Evolutionary conservation across 2,329 filamentous ascomycete species (phyloP), one percentile per base, ranked within the genome.

Genomic region (Tolypocladium pustulatum): DNA sequence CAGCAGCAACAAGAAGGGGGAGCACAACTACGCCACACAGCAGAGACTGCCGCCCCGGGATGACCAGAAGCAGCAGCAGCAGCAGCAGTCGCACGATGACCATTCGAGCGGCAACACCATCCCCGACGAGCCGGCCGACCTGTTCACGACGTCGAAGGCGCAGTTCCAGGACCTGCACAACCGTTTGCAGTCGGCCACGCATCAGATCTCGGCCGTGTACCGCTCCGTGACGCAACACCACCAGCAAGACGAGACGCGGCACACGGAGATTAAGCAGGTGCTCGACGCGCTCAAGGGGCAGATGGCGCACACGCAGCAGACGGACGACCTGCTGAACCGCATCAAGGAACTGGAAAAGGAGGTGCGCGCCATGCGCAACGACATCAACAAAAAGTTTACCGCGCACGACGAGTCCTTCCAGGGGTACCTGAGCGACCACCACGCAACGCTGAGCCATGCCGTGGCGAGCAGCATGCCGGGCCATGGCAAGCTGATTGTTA

Each of bases 81-180:
- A 72, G 55, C 68, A 72, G 54, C 60, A 41, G 57, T 60, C 36
- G 58, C 64, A 36, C 17, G 49, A 36, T 5, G 49, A 53, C 20
- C 5, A 20, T 8, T n/a, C 49, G 10, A 20, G 30, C 49, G 49
- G 20, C 61, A 61, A 67, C 63, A 66, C 71, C 53, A 69, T 81
- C 52, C 75, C 78, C 52, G 81, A 85, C 65, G 64, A 75, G 59
- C 68, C 74, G 38, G 71, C 82, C 56, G 76, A 80, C 54, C 66
- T 69, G 37, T 80, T 81, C 67, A 72, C 75, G 27, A 77, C 74
- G 52, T 80, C 80, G 63, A 74, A 75, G 64, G 74, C 76, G 15
- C 91, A 96, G 72, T 93, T 97, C 69, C 80, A 81, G 38, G 92
- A 97, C 69, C 80, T 97, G 17, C 88, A 96, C 77, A 88, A 88